Evolutionary conservation across 2,329 filamentous ascomycete species (phyloP).

Genomic region (Microsporum ferrugineum): DNA sequence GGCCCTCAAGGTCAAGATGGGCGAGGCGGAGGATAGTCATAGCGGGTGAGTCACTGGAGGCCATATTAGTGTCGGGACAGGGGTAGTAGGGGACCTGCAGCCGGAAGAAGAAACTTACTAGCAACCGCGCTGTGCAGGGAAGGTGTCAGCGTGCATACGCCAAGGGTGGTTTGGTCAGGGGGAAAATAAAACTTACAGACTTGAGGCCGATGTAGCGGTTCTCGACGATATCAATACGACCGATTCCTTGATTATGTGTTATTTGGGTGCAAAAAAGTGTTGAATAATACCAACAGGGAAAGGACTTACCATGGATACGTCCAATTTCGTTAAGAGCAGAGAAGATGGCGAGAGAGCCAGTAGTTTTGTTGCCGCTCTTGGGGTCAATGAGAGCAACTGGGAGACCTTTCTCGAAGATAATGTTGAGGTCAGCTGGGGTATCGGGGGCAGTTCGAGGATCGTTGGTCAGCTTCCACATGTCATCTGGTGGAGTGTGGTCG

Average conservation of each 20-base stretch:
- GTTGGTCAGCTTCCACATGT: constrained; percentile 66
- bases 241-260: constrained; percentile 42
- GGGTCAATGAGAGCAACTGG: constrained; percentile 13
- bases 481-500: constrained; percentile 52
- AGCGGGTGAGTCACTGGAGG: constrained; percentile 37
- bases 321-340: constrained; percentile 14
- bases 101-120: constrained; percentile 7
- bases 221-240: constrained; percentile 66
- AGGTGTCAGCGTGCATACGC: constrained; percentile 38
- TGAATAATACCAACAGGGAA: not conserved
- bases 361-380: constrained; percentile 10
- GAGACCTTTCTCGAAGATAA: constrained; percentile 19
- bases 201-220: constrained; percentile 65
- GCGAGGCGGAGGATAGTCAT: constrained; percentile 47
- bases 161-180: not conserved
- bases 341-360: constrained; percentile 15
- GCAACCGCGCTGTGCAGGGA: constrained; percentile 11
- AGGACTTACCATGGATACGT: constrained; percentile 12
- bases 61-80: not conserved
- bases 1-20: constrained; percentile 53
- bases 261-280: not conserved
- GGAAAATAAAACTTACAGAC: constrained; percentile 13
- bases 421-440: constrained; percentile 15
- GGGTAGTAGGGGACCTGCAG: not conserved
- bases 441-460: constrained; percentile 22